These are phyloP conservation scores for Alnus rubra DNA, from an alignment of 306 rosid genomes.

Conservation along the genomic window DNA sequence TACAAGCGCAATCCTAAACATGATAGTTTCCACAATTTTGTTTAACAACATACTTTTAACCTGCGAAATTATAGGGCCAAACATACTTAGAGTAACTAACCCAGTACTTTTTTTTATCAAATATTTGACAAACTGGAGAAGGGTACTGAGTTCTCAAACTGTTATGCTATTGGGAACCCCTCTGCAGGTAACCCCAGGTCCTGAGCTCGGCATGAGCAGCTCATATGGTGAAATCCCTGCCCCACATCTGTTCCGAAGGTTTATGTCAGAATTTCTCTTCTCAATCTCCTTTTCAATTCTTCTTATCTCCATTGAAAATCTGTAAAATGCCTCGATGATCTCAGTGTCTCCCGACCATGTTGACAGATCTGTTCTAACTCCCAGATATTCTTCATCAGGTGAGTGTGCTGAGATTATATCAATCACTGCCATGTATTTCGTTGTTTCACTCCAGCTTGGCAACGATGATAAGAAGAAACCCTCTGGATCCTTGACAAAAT, in stretches of 20 bases:
- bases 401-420: slow-evolving; percentile 46
- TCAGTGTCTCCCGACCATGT: slow-evolving; percentile 41
- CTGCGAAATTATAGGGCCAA: no score
- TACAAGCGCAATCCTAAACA: no score
- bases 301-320: slow-evolving; percentile 44
- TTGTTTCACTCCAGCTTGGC: slow-evolving; percentile 44
- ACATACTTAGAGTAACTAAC: no score
- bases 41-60: no score
- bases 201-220: slow-evolving; percentile 46
- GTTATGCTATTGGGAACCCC: slow-evolving; percentile 51
- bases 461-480: slow-evolving; percentile 34
- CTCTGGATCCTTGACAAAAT: slow-evolving; percentile 29
- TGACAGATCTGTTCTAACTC: slow-evolving; percentile 29
- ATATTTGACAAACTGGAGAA: neutral
- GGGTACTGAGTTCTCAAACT: slow-evolving; percentile 7
- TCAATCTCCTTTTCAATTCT: slow-evolving; percentile 37
- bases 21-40: no score
- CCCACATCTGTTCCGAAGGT: slow-evolving; percentile 38
- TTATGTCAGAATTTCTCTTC: slow-evolving; percentile 37
- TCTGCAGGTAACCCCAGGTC: slow-evolving; percentile 39
- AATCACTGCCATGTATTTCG: slow-evolving; percentile 41
- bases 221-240: slow-evolving; percentile 39
- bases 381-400: slow-evolving; percentile 46
- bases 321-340: slow-evolving; percentile 36
- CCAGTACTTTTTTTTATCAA: neutral